These are phyloP conservation scores for Gnomoniopsis smithogilvyi DNA, from an alignment of 2,329 filamentous ascomycete species.

Conservation along the genomic window DNA sequence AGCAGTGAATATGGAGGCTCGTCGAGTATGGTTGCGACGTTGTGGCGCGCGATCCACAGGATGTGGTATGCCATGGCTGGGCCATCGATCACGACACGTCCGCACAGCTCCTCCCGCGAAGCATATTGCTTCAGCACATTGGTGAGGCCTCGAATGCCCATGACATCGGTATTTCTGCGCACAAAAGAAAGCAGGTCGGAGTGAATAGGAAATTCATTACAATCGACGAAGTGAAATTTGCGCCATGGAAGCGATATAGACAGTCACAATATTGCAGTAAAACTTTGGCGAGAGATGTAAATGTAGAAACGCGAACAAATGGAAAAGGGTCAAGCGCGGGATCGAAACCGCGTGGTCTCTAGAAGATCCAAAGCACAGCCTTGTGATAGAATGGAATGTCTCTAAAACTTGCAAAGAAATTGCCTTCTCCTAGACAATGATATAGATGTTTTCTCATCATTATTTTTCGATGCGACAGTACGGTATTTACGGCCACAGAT, in stretches of 20 bases:
- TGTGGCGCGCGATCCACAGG: constrained; percentile 17
- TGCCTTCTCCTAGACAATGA: no score
- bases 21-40: constrained; percentile 18
- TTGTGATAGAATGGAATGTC: no score
- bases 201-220: neutral
- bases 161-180: constrained; percentile 3
- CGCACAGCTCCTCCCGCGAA: constrained; percentile 16
- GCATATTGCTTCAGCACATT: constrained; percentile 22
- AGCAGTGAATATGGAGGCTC: constrained; percentile 21
- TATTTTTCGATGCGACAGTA: no score
- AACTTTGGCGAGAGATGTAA: neutral
- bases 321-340: neutral
- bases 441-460: no score
- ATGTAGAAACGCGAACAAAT: neutral
- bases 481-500: no score
- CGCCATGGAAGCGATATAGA: neutral
- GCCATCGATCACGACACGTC: constrained; percentile 24
- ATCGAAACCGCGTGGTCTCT: neutral
- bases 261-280: neutral
- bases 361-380: no score
- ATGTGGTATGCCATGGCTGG: constrained; percentile 25
- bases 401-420: no score
- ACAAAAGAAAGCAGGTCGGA: neutral
- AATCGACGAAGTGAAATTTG: neutral
- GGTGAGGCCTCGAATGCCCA: constrained; percentile 25